A percentile compares a stretch with the other conserved stretches of the same genome.
Evolutionary conservation across 192 early-diverging fungal genomes (phyloP).

Genomic region (Paraglomus brasilianum): DNA sequence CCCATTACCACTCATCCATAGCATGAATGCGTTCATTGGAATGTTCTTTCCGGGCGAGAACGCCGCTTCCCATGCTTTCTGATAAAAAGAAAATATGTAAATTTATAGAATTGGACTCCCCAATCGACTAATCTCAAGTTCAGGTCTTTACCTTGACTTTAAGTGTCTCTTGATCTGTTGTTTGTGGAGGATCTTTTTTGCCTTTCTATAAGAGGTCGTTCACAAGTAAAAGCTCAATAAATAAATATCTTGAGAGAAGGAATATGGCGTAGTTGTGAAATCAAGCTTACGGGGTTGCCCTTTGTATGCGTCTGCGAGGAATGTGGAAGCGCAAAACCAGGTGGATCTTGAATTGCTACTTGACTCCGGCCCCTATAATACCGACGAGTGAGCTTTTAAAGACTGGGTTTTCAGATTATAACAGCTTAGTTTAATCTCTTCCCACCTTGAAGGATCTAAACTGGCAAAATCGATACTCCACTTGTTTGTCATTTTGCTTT

Average conservation of each 20-base stretch:
- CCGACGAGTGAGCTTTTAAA: not conserved
- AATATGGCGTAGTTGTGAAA: not conserved
- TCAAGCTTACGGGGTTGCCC: not conserved
- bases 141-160: slow-evolving; percentile 17
- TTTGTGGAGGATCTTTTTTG: slow-evolving; percentile 9
- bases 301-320: not conserved
- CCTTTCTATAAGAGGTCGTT: slow-evolving; percentile 13
- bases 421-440: not conserved
- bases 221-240: not conserved
- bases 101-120: not conserved
- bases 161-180: slow-evolving; percentile 20
- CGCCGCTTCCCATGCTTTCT: slow-evolving; percentile 98
- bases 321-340: slow-evolving; percentile 6
- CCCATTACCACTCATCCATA: slow-evolving; percentile 96
- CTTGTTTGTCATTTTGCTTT: slow-evolving; percentile 26
- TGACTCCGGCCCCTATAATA: slow-evolving; percentile 2
- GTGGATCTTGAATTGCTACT: slow-evolving; percentile 6
- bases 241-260: not conserved
- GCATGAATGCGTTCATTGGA: slow-evolving; percentile 98
- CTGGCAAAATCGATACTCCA: slow-evolving; percentile 31
- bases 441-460: slow-evolving; percentile 27
- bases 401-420: not conserved
- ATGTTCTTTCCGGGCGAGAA: slow-evolving; percentile 85
- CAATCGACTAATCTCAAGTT: not conserved
- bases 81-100: not conserved